Base-by-base conservation (phyloP, 1,139 yeast species). In the Meyerozyma athensensis region DNA sequence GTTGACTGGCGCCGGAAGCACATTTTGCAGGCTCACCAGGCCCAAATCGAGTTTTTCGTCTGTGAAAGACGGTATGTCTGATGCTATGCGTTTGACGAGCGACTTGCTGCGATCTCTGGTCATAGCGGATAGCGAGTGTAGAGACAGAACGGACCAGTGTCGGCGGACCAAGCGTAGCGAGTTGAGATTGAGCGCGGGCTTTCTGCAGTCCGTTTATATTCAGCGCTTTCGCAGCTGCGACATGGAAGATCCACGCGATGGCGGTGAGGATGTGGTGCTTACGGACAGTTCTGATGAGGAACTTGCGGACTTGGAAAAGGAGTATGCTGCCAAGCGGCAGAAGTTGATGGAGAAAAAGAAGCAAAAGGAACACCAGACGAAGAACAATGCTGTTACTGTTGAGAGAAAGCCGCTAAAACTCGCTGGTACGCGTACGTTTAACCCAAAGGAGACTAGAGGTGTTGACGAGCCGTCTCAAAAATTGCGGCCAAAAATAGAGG, bases 31-130 rank as follows among this genome's bases (percentile, higher is more conserved):
- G 30, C n/a, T 42, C 8, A 45, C 43, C 10, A 41, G 47, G 2
- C 39, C 51, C 5, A 47, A 41, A 26, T 38, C 40, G 18, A 44
- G 37, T 4, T 39, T 41, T 10, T 52, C 59, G 5, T 52, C 59
- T 8, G 47, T 46, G 37, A 53, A 54, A 5, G 54, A 42, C 5
- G 70, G 72, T 13, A 61, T 59, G 30, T 66, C 72, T 40, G 59
- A 56, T 4, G 75, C 74, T 28, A 69, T 65, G 38, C 54, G 52
- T 40, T 65, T 65, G 2, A 77, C 81, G 42, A 76, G 68, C 4
- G 84, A 77, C 41, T 70, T 68, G 38, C 79, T 68, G 52, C 83
- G 57, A 17, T 50, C 53, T 42, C 74, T 52, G 34, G 65, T 48
- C 71, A 64, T 65, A 40, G 17, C 17, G 30, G 31, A 19, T 30